A percentile compares a stretch with the other conserved stretches of the same genome.
phyloP scores from a whole-genome alignment of 352 stramenopile genomes.

The Phytopythium aichiense region DNA sequence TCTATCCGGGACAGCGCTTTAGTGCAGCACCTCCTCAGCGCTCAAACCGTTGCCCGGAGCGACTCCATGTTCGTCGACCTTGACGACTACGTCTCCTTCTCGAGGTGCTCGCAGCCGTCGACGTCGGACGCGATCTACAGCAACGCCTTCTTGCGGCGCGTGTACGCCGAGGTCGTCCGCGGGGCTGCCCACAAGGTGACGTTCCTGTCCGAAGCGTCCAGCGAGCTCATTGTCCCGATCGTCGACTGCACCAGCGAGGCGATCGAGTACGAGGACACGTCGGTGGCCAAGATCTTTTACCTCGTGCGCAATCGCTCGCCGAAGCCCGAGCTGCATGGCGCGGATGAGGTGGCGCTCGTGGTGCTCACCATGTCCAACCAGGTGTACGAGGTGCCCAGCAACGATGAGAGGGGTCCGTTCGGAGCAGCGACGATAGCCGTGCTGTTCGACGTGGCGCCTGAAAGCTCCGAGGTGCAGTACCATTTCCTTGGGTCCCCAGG shows the following conservation, averaged over 20 bases:
- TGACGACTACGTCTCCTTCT: slow-evolving; percentile 14
- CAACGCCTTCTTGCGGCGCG: slow-evolving; percentile 21
- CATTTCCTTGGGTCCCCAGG: slow-evolving; percentile 15
- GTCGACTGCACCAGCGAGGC: slow-evolving; percentile 33
- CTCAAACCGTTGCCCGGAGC: slow-evolving; percentile 17
- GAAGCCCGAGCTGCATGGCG: slow-evolving; percentile 6
- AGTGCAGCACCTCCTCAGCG: slow-evolving; percentile 16
- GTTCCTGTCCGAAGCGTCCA: slow-evolving; percentile 13
- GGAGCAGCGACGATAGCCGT: slow-evolving; percentile 23
- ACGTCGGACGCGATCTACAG: slow-evolving; percentile 19
- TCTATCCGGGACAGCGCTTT: slow-evolving; percentile 29
- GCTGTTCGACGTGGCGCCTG: slow-evolving; percentile 25
- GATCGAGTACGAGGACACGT: slow-evolving; percentile 23
- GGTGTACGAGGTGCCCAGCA: slow-evolving; percentile 29
- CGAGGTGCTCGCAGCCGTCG: slow-evolving; percentile 10
- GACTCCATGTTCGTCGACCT: slow-evolving; percentile 31
- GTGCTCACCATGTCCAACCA: slow-evolving; percentile 28
- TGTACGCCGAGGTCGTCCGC: slow-evolving; percentile 16
- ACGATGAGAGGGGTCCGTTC: slow-evolving; percentile 23
- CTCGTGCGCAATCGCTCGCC: slow-evolving; percentile 19
- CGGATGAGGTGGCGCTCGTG: slow-evolving; percentile 23
- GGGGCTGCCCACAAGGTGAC: slow-evolving; percentile 26
- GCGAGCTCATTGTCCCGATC: slow-evolving; percentile 32
- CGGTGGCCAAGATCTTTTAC: slow-evolving; percentile 30
- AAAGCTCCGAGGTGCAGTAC: slow-evolving; percentile 20